Percentiles rank a stretch among this genome's conserved stretches.
These are phyloP conservation scores for Prunus yedoensis DNA, from an alignment of 331 rosid genomes.

Conservation along the genomic window DNA sequence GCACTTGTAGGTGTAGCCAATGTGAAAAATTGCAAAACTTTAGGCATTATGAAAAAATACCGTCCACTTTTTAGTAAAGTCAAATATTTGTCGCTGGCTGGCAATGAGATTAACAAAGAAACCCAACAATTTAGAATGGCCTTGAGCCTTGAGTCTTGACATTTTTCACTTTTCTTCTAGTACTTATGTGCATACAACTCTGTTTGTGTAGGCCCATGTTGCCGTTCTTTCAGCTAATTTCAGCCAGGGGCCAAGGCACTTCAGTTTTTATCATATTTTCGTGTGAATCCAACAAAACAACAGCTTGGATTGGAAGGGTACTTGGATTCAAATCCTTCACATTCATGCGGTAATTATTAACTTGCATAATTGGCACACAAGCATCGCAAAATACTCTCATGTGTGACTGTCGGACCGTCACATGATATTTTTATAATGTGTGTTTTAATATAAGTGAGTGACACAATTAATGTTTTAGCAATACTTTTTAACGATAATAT, in stretches of 20 bases:
- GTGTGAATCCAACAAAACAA: slow-evolving; percentile 14
- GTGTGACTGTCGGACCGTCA: too few species aligned
- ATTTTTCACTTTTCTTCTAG: background rate
- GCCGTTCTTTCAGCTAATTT: slow-evolving; percentile 18
- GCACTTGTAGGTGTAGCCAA: too few species aligned
- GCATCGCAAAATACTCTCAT: too few species aligned
- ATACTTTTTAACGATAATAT: too few species aligned
- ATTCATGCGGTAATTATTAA: background rate
- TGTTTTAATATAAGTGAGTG: too few species aligned
- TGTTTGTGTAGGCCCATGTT: background rate
- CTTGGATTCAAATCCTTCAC: background rate
- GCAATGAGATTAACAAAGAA: background rate
- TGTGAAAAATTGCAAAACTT: too few species aligned
- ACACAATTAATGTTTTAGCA: too few species aligned
- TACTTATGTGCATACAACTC: background rate
- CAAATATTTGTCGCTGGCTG: too few species aligned
- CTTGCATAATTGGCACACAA: background rate
- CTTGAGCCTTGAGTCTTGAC: background rate
- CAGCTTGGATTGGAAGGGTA: background rate
- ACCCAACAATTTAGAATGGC: background rate
- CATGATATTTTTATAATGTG: too few species aligned
- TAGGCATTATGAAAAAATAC: too few species aligned
- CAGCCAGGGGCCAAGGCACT: slow-evolving; percentile 13
- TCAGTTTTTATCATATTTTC: slow-evolving; percentile 15
- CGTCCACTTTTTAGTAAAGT: too few species aligned